Evolutionary conservation across 345 rosid species (phyloP).

Genomic region (Psidium friedrichsthalianum): DNA sequence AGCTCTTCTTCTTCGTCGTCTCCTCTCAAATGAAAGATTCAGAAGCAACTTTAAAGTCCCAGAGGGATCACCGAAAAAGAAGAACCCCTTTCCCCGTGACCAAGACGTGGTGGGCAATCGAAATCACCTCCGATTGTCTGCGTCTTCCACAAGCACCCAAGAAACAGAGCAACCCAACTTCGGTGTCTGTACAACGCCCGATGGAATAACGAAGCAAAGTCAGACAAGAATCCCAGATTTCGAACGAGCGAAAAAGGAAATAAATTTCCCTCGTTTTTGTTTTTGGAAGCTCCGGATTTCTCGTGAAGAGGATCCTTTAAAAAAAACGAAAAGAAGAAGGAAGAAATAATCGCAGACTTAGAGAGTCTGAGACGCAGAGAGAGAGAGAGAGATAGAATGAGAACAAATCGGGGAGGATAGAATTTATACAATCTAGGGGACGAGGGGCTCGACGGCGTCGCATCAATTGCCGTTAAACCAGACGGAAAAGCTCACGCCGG

Average conservation of each 20-base stretch:
- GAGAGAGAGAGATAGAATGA: not conserved
- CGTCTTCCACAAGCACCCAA: not conserved
- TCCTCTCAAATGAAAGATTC: not conserved
- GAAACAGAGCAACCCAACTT: not conserved
- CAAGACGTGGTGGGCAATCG: not conserved
- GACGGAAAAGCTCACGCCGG: constrained; percentile 23
- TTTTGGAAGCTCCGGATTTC: constrained; percentile 19
- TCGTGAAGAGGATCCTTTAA: not conserved
- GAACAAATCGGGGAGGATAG: not conserved
- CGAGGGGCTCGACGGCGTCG: constrained; percentile 30
- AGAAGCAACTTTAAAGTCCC: not conserved
- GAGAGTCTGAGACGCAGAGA: constrained; percentile 3
- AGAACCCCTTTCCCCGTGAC: not conserved
- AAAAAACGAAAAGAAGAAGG: not conserved
- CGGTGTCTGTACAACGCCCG: not conserved
- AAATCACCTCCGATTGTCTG: not conserved
- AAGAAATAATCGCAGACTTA: constrained; percentile 2
- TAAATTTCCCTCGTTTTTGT: not conserved
- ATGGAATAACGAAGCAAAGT: not conserved
- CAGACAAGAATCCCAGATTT: not conserved
- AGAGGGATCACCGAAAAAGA: not conserved
- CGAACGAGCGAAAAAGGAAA: not conserved
- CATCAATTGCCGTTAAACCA: constrained; percentile 18
- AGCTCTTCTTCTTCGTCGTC: not conserved
- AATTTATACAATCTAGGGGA: constrained; percentile 23